Evolutionary conservation across 345 rosid genomes (phyloP).

Genomic region (Brassica rapa): DNA sequence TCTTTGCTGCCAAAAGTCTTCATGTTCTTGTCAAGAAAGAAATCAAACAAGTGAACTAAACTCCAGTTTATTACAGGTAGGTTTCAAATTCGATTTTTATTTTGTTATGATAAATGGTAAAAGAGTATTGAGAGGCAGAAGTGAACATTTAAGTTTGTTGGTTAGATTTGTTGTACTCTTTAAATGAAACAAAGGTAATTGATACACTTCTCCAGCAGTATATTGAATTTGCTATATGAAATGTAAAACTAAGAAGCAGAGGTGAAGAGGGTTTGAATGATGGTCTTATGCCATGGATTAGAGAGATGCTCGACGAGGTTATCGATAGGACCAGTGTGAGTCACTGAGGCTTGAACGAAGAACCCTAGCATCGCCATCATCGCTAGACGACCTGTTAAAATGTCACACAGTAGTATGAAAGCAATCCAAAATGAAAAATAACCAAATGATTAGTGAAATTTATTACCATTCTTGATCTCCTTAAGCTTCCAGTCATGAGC

Average conservation of each 20-base stretch:
- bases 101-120: neutral
- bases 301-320: constrained; percentile 88
- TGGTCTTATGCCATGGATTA: constrained; percentile 89
- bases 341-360: constrained; percentile 83
- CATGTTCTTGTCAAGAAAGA: constrained; percentile 66
- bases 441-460: neutral
- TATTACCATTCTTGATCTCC: constrained; percentile 84
- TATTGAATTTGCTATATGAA: neutral
- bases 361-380: constrained; percentile 93
- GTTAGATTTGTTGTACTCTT: constrained; percentile 34
- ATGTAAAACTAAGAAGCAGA: constrained; percentile 34
- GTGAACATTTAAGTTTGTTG: neutral
- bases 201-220: constrained; percentile 10
- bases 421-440: neutral
- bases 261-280: constrained; percentile 69
- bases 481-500: constrained; percentile 83
- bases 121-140: neutral
- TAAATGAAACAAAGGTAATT: constrained; percentile 26
- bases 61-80: constrained; percentile 9
- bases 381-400: constrained; percentile 73
- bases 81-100: constrained; percentile 12
- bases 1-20: constrained; percentile 71
- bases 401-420: neutral
- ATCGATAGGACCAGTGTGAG: constrained; percentile 88
- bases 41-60: constrained; percentile 45